Percentiles rank a stretch among this genome's conserved stretches.
These are phyloP conservation scores for Linum usitatissimum DNA, from an alignment of 345 rosid species.

Conservation along the genomic window DNA sequence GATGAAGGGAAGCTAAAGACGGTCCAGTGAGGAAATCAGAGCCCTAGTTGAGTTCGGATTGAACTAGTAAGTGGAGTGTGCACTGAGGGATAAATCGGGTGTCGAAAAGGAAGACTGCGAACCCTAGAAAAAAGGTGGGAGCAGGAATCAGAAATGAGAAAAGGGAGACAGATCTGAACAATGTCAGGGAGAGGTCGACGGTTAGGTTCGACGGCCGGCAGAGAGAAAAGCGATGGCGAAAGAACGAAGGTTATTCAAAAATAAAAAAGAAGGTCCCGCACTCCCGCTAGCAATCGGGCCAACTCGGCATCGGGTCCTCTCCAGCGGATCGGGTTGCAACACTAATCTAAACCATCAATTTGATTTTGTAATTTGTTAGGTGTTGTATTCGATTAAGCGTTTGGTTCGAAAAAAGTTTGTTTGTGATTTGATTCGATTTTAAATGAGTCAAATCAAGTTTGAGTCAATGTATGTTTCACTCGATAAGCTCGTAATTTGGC, in stretches of 20 bases:
- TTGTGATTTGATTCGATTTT: too few relatives aligned
- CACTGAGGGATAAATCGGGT: background rate
- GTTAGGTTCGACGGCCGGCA: background rate
- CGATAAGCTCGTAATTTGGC: too few relatives aligned
- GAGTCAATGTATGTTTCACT: too few relatives aligned
- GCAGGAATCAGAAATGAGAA: background rate
- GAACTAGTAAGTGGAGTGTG: background rate
- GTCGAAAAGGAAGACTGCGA: background rate
- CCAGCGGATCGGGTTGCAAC: too few relatives aligned
- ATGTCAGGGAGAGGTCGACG: background rate
- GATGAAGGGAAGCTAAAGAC: too few relatives aligned
- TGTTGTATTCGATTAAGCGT: too few relatives aligned
- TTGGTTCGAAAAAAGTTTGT: too few relatives aligned
- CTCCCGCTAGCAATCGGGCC: background rate
- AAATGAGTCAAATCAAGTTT: too few relatives aligned
- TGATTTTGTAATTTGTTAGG: too few relatives aligned
- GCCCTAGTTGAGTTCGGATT: background rate
- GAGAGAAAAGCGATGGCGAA: background rate
- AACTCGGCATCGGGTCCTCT: too few relatives aligned
- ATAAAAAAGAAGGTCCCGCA: background rate
- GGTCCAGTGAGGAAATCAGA: background rate
- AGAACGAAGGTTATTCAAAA: background rate
- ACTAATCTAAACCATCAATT: too few relatives aligned
- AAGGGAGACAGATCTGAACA: background rate
- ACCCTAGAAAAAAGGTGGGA: background rate